Evolutionary conservation across 2,329 filamentous ascomycete genomes (phyloP).

Genomic region (Elsinoe necatrix): DNA sequence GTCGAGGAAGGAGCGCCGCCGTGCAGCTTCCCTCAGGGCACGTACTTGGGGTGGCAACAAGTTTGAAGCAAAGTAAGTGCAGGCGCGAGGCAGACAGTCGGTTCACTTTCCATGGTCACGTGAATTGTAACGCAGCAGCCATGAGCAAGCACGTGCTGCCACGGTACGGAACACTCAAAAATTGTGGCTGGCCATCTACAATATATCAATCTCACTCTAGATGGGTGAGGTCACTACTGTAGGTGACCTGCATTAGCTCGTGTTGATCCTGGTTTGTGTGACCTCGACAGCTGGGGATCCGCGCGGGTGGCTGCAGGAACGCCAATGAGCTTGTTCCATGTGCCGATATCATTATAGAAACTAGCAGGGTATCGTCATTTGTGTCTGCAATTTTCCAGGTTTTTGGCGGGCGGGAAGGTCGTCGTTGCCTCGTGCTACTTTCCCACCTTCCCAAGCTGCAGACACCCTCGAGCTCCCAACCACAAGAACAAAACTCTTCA

Average conservation of each 20-base stretch:
- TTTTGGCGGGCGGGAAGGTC: background rate
- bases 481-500: constrained; percentile 4
- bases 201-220: constrained; percentile 27
- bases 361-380: background rate
- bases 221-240: constrained; percentile 7
- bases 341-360: background rate
- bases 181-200: constrained; percentile 3
- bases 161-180: background rate
- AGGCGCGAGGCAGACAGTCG: background rate
- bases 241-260: constrained; percentile 9
- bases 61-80: background rate
- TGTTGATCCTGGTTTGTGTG: constrained; percentile 4
- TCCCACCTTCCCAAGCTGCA: background rate
- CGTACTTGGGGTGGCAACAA: too few species aligned
- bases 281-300: background rate
- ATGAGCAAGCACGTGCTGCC: background rate
- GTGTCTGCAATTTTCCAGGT: constrained; percentile 3
- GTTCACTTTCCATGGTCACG: background rate
- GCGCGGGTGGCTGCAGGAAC: background rate
- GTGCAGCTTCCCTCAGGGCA: background rate
- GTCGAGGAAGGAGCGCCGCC: background rate
- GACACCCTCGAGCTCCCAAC: background rate
- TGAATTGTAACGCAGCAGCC: background rate
- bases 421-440: background rate
- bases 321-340: constrained; percentile 2